Conservation (phyloP, 1,139 yeast species). For the Protomyces pachydermus region DNA sequence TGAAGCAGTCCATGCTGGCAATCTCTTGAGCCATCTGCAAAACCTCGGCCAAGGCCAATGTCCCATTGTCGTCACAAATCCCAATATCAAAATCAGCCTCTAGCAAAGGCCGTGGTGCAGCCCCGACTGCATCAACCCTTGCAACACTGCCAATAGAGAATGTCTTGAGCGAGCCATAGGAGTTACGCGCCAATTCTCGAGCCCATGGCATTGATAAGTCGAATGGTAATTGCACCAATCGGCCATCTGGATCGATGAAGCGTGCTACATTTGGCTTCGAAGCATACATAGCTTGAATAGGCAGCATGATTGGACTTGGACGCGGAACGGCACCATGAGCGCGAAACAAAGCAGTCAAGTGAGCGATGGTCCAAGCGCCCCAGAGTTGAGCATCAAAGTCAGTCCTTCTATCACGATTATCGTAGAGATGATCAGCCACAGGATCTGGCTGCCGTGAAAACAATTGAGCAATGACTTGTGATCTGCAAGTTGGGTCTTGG, state of each 20-base stretch:
- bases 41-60: background rate
- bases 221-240: conserved; percentile 79
- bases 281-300: conserved; percentile 66
- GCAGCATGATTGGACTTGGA: conserved; percentile 57
- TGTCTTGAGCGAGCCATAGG: conserved; percentile 43
- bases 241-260: conserved; percentile 76
- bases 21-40: background rate
- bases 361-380: conserved; percentile 37
- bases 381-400: conserved; percentile 64
- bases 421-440: conserved; percentile 78
- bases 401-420: conserved; percentile 78
- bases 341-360: conserved; percentile 57
- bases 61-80: conserved; percentile 48
- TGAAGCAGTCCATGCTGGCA: background rate
- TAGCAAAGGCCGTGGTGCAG: conserved; percentile 69
- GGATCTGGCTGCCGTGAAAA: conserved; percentile 73
- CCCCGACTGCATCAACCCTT: conserved; percentile 51
- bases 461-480: conserved; percentile 67
- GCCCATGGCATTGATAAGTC: conserved; percentile 89
- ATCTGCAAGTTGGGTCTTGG: conserved; percentile 82
- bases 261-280: conserved; percentile 58
- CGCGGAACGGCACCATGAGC: conserved; percentile 79
- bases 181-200: conserved; percentile 62
- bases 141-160: conserved; percentile 77
- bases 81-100: conserved; percentile 85